Percentiles rank a stretch among this genome's conserved stretches.
Conservation (phyloP, 106 monocot genomes). For the Posidonia australis region DNA sequence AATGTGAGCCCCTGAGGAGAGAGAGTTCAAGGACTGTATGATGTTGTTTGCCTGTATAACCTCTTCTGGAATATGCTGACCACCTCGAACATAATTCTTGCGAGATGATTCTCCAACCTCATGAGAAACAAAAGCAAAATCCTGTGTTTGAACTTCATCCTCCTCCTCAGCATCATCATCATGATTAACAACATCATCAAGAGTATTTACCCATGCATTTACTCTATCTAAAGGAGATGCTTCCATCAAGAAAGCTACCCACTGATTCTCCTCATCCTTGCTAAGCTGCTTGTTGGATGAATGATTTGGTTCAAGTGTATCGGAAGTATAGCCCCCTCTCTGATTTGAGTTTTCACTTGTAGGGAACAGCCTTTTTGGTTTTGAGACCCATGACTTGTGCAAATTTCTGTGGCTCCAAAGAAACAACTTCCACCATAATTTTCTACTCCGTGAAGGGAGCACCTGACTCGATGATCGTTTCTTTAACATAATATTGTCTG, state of each 20-base stretch:
- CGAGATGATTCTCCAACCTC: slow-evolving; percentile 43
- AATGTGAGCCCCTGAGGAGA: slow-evolving; percentile 63
- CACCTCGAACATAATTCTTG: slow-evolving; percentile 16
- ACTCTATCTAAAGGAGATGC: slow-evolving; percentile 57
- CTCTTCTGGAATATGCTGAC: slow-evolving; percentile 30
- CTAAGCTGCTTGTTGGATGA: slow-evolving; percentile 13
- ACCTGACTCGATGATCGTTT: slow-evolving; percentile 83
- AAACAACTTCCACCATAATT: slow-evolving; percentile 93
- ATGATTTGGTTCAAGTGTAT: slow-evolving; percentile 45
- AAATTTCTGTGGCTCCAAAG: slow-evolving; percentile 92
- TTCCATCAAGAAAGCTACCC: slow-evolving; percentile 67
- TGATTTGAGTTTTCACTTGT: slow-evolving; percentile 6
- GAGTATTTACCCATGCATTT: slow-evolving; percentile 77
- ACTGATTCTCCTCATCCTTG: slow-evolving; percentile 36
- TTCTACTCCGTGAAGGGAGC: slow-evolving; percentile 81
- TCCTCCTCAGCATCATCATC: slow-evolving; percentile 15
- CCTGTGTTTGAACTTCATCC: slow-evolving; percentile 1
- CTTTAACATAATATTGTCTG: slow-evolving; percentile 73
- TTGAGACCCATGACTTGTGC: slow-evolving; percentile 26
- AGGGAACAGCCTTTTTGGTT: background rate
- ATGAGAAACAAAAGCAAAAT: background rate
- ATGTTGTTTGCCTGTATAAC: slow-evolving; percentile 52
- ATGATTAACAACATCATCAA: slow-evolving; percentile 22
- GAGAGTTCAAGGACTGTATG: slow-evolving; percentile 56
- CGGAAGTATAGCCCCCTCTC: slow-evolving; percentile 64